Percentiles rank a stretch among this genome's conserved stretches.
Conservation (phyloP, 75 land plant genomes). For the Cryptomeria japonica region DNA sequence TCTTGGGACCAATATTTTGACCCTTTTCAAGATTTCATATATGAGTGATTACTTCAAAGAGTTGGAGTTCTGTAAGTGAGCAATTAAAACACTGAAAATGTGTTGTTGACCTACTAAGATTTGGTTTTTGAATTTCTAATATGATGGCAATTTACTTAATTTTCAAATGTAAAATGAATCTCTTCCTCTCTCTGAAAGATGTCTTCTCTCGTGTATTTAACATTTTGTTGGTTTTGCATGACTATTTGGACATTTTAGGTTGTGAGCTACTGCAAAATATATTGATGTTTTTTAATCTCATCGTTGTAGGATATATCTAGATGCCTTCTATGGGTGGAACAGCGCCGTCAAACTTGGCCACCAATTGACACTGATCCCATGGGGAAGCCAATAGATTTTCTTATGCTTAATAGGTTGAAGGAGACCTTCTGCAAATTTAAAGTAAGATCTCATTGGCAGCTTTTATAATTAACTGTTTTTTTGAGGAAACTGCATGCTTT, state of each 20-base stretch:
- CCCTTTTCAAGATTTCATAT: not conserved
- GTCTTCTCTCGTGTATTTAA: not conserved
- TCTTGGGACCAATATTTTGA: not conserved
- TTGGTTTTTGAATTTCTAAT: not conserved
- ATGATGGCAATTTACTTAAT: not conserved
- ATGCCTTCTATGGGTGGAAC: slow-evolving; percentile 94
- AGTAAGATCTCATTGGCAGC: slow-evolving; percentile 37
- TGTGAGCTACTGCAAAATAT: not conserved
- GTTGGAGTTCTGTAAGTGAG: not conserved
- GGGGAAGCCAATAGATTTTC: slow-evolving; percentile 74
- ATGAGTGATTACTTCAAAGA: not conserved
- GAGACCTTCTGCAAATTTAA: slow-evolving; percentile 77
- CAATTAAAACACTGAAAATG: not conserved
- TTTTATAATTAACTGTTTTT: not conserved
- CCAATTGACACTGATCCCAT: slow-evolving; percentile 64
- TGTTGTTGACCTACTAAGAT: not conserved
- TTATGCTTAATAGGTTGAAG: slow-evolving; percentile 77
- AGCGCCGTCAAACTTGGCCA: slow-evolving; percentile 84
- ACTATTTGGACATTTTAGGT: not conserved
- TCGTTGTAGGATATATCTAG: slow-evolving; percentile 87
- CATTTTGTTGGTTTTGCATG: not conserved
- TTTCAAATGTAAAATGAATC: not conserved
- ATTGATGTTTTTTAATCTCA: not conserved
- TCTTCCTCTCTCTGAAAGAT: not conserved
- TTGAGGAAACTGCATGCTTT: not conserved